Conservation (phyloP, 495 filamentous ascomycete species). For the Talaromyces ruber region DNA sequence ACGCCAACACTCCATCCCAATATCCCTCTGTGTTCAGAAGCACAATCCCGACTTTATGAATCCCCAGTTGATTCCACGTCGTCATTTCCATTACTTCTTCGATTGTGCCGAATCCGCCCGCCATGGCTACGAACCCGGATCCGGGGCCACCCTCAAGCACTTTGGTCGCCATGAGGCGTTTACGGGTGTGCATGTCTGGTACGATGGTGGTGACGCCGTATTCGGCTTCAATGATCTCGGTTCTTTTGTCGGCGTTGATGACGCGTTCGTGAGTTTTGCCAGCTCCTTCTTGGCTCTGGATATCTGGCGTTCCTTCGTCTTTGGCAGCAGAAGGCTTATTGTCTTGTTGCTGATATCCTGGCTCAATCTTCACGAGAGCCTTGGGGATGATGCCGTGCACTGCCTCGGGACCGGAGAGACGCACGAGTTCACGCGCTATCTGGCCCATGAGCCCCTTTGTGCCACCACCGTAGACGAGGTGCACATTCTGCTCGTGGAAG, state of each 20-base stretch:
- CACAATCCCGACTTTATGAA: slow-evolving; percentile 74
- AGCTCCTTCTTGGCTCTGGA: slow-evolving; percentile 10
- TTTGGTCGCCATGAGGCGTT: slow-evolving; percentile 82
- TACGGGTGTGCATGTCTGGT: slow-evolving; percentile 90
- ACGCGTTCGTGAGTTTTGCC: slow-evolving; percentile 34
- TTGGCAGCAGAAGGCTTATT: neutral
- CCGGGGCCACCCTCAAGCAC: slow-evolving; percentile 74
- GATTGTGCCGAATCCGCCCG: slow-evolving; percentile 87
- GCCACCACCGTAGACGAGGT: slow-evolving; percentile 89
- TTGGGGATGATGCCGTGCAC: slow-evolving; percentile 92
- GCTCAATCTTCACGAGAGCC: slow-evolving; percentile 76
- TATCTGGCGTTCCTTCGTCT: neutral
- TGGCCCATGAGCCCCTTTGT: slow-evolving; percentile 95
- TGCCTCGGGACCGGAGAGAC: slow-evolving; percentile 67
- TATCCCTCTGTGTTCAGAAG: slow-evolving; percentile 83
- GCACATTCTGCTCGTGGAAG: slow-evolving; percentile 66
- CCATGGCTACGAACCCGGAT: slow-evolving; percentile 81
- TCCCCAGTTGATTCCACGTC: slow-evolving; percentile 97
- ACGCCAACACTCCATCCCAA: slow-evolving; percentile 76
- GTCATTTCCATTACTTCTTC: slow-evolving; percentile 95
- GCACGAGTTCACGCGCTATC: slow-evolving; percentile 76
- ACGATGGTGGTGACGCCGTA: slow-evolving; percentile 85
- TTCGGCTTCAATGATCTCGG: slow-evolving; percentile 53
- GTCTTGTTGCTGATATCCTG: slow-evolving; percentile 35
- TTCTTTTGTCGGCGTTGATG: slow-evolving; percentile 12